Conservation (phyloP, 2,329 filamentous ascomycete genomes). For the Xylariomycetidae sp. region DNA sequence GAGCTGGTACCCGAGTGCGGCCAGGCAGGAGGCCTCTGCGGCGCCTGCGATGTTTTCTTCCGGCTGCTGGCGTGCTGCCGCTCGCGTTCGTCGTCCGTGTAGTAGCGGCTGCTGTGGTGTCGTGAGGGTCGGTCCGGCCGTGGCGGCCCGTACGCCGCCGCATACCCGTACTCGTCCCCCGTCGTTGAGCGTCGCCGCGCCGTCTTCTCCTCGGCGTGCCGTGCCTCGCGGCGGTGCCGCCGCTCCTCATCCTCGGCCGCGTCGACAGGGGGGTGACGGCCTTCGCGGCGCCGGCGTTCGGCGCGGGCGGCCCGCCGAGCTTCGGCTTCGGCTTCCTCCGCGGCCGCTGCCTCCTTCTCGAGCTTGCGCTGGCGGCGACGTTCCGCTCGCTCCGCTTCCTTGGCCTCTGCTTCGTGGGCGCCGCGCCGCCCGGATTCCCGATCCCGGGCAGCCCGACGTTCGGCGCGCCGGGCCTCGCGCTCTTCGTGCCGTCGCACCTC, state of each 20-base stretch:
- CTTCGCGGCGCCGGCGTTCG: conserved; percentile 43
- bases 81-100: conserved; percentile 29
- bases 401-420: conserved; percentile 36
- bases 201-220: conserved; percentile 36
- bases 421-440: conserved; percentile 46
- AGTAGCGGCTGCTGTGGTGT: conserved; percentile 5
- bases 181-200: conserved; percentile 36
- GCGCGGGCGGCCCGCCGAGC: conserved; percentile 39
- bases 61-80: no score
- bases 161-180: conserved; percentile 39
- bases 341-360: conserved; percentile 37
- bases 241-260: conserved; percentile 46
- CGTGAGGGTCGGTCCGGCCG: conserved; percentile 29
- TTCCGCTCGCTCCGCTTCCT: conserved; percentile 34
- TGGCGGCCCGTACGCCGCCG: no score
- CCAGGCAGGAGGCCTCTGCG: conserved; percentile 44
- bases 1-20: conserved; percentile 59
- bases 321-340: conserved; percentile 38
- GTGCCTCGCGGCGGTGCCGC: conserved; percentile 47
- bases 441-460: conserved; percentile 42
- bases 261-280: no score
- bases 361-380: conserved; percentile 30
- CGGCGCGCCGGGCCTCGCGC: conserved; percentile 52
- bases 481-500: conserved; percentile 51
- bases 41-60: no score